Evolutionary conservation across 441 rosid genomes (phyloP).

Genomic region (Pelargonium fulgidum): DNA sequence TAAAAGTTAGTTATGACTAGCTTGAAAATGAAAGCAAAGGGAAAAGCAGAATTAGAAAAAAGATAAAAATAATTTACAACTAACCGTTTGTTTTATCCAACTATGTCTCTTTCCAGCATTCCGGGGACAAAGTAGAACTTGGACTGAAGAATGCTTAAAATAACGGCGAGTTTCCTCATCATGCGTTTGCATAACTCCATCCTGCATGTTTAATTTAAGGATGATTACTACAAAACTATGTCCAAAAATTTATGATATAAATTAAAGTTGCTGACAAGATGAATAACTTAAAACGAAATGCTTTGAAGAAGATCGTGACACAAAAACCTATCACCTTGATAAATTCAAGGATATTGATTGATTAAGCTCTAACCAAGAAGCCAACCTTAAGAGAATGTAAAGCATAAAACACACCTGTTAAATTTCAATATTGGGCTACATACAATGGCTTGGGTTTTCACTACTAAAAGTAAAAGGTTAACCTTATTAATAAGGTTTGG

Average conservation of each 20-base stretch:
- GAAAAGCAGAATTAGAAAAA: neutral
- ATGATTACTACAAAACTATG: neutral
- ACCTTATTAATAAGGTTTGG: no score
- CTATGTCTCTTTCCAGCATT: constrained; percentile 83
- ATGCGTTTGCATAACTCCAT: constrained; percentile 91
- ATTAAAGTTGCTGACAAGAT: neutral
- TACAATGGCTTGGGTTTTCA: no score
- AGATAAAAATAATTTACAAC: constrained; percentile 16
- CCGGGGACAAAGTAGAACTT: constrained; percentile 85
- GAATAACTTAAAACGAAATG: neutral
- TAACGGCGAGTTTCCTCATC: constrained; percentile 94
- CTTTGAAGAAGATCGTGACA: neutral
- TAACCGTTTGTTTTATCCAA: constrained; percentile 84
- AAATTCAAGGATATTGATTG: neutral
- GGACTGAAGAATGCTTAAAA: constrained; percentile 89
- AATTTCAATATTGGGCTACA: no score
- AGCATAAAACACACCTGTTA: neutral
- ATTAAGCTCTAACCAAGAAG: neutral
- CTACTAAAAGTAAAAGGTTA: no score
- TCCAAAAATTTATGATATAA: neutral
- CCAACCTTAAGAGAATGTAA: neutral
- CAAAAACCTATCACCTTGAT: neutral
- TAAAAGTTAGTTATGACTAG: neutral
- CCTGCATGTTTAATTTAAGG: constrained; percentile 39
- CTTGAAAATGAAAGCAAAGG: neutral